Conservation (phyloP, 257 asterid genomes). For the Ilex asprella region DNA sequence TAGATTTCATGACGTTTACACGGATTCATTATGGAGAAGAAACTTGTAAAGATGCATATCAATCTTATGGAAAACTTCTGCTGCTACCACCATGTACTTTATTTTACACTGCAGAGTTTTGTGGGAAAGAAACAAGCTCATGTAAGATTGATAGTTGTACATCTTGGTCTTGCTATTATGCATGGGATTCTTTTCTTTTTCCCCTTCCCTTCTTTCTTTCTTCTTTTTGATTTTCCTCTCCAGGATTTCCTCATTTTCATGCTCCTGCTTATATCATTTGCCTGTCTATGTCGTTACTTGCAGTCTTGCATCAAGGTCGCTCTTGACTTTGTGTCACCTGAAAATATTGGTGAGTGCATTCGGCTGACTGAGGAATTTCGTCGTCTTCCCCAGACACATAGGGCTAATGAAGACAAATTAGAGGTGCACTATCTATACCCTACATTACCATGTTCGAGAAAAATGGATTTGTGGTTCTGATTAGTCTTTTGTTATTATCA, state of each 20-base stretch:
- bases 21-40: too few relatives aligned
- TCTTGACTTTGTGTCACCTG: slow-evolving; percentile 77
- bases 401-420: slow-evolving; percentile 62
- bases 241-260: not conserved
- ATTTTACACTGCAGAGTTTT: too few relatives aligned
- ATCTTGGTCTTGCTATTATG: slow-evolving; percentile 1
- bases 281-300: slow-evolving; percentile 2
- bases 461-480: not conserved
- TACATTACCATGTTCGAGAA: not conserved
- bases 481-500: not conserved
- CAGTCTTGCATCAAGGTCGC: slow-evolving; percentile 83
- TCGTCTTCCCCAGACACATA: slow-evolving; percentile 50
- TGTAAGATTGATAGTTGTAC: too few relatives aligned
- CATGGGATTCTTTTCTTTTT: not conserved
- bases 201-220: slow-evolving; percentile 7
- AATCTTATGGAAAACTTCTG: too few relatives aligned
- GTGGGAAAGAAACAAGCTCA: too few relatives aligned
- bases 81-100: too few relatives aligned
- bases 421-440: slow-evolving; percentile 34
- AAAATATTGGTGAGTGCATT: slow-evolving; percentile 53
- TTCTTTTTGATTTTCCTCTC: not conserved
- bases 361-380: slow-evolving; percentile 64
- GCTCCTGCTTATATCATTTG: slow-evolving; percentile 8
- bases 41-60: too few relatives aligned
- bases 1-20: too few relatives aligned